Base-by-base conservation (phyloP, 768 basidiomycete genomes). In the Lactarius psammicola region DNA sequence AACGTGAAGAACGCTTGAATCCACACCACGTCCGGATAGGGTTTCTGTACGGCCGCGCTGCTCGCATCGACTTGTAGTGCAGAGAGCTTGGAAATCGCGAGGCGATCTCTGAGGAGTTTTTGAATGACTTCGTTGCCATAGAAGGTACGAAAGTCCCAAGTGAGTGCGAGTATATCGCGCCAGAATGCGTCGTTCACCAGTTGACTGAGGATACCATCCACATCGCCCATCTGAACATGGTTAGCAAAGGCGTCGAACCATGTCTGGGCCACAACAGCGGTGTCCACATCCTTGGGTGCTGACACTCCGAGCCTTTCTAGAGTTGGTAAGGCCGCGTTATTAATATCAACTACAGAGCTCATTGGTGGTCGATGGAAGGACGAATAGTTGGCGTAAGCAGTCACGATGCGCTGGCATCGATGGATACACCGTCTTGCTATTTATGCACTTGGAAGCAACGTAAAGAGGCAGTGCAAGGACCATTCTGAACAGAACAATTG, bases 71-170 rank as follows among this genome's bases (percentile, higher is more conserved):
- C 74, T 59, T 62, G 65, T 42, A 78, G 71, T 3, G 60, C 40
- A 0, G 68, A 53, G 38, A 72, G 60, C 36, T 74, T 49, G 30
- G 74, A 68, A 10, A 63, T 28, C 1, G 54, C 23, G 6, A 87
- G 76, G 31, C 84, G 80, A 56, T 82, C 82, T 6, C 66, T n/a
- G 42, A 86, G 79, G 72, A 87, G 81, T 30, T 72, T 70, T 4
- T 63, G 71, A 46, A 88, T 81, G 9, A 74, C 72, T 1, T 70
- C 26, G 42, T 69, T 74, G 15, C 82, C 79, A 67, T 81, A 78
- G 70, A 88, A 83, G 9, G 85, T 84, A 44, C 85, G 82, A 56
- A 87, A 82, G 64, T 85, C 80, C 85, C 85, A 87, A 20, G 87
- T 87, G 61, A 88, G 77, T 0, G 83, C 79, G 23, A 86, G 79